Evolutionary conservation across 352 stramenopile species (phyloP).

Genomic region (Globisporangium middletonii): DNA sequence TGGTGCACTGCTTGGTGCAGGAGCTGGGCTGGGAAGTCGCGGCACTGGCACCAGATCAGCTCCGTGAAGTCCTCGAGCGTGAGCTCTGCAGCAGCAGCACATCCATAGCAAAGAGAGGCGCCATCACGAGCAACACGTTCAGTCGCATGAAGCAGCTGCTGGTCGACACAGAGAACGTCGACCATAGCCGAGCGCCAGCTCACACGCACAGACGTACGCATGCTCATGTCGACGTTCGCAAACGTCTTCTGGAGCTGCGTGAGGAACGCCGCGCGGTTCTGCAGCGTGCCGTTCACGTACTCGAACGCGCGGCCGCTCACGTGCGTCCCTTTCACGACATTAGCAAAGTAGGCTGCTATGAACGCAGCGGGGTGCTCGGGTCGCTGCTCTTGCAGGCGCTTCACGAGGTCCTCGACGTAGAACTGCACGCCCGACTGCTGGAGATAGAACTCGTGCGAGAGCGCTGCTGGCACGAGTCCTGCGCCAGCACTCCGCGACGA

Average conservation of each 20-base stretch:
- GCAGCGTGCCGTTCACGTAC: constrained; percentile 45
- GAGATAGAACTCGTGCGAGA: constrained; percentile 36
- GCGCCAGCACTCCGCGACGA: constrained; percentile 9
- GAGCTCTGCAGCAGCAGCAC: constrained; percentile 21
- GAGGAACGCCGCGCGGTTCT: constrained; percentile 47
- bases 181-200: neutral
- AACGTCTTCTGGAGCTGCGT: constrained; percentile 34
- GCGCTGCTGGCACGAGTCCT: constrained; percentile 8
- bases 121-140: neutral
- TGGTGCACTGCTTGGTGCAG: constrained; percentile 38
- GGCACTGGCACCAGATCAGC: constrained; percentile 50
- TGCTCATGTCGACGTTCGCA: constrained; percentile 28
- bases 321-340: constrained; percentile 26
- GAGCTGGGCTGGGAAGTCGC: constrained; percentile 34
- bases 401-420: constrained; percentile 49
- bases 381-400: constrained; percentile 37
- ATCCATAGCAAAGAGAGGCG: neutral
- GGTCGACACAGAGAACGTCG: neutral
- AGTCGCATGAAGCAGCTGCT: neutral
- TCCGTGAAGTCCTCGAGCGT: constrained; percentile 53
- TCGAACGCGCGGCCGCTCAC: constrained; percentile 38
- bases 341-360: constrained; percentile 39
- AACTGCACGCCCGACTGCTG: constrained; percentile 51
- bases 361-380: constrained; percentile 32
- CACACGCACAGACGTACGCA: constrained; percentile 17